A percentile compares a stretch with the other conserved stretches of the same genome.
These are phyloP conservation scores for Capillidium rhysosporum DNA, from an alignment of 371 early-diverging fungal species.

Conservation along the genomic window DNA sequence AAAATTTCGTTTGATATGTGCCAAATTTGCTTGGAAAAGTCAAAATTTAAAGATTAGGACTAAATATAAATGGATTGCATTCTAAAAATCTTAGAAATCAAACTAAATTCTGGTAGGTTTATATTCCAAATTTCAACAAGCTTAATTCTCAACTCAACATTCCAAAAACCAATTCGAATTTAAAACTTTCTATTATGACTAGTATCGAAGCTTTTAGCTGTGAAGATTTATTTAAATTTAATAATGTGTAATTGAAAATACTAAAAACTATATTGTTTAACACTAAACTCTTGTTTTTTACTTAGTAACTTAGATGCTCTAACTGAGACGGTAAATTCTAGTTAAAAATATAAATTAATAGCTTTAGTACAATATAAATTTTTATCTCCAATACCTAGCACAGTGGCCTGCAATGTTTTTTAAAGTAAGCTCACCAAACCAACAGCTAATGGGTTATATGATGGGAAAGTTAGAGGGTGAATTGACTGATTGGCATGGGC, in stretches of 20 bases:
- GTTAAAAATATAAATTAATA: neutral
- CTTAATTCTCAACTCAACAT: too few relatives aligned
- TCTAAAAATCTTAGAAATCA: too few relatives aligned
- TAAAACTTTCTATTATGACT: too few relatives aligned
- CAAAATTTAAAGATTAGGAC: too few relatives aligned
- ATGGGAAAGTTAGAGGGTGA: conserved; percentile 95
- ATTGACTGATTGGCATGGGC: conserved; percentile 88
- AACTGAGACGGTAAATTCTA: conserved; percentile 60
- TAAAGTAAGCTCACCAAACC: conserved; percentile 53
- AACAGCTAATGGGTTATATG: conserved; percentile 71
- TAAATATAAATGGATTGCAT: too few relatives aligned
- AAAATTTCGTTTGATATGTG: too few relatives aligned
- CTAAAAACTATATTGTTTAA: neutral
- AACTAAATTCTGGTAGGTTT: too few relatives aligned
- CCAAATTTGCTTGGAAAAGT: too few relatives aligned
- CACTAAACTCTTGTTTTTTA: neutral
- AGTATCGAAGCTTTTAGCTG: conserved; percentile 49
- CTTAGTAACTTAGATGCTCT: conserved; percentile 70
- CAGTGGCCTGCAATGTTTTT: conserved; percentile 89
- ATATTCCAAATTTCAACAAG: too few relatives aligned
- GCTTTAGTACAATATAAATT: conserved; percentile 73
- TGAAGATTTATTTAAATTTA: conserved; percentile 74
- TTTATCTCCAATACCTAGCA: conserved; percentile 81
- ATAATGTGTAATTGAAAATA: conserved; percentile 49
- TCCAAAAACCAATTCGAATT: too few relatives aligned